A percentile compares a stretch with the other conserved stretches of the same genome.
Conservation (phyloP, 1,284 basidiomycete species). For the Pseudozyma hubeiensis region DNA sequence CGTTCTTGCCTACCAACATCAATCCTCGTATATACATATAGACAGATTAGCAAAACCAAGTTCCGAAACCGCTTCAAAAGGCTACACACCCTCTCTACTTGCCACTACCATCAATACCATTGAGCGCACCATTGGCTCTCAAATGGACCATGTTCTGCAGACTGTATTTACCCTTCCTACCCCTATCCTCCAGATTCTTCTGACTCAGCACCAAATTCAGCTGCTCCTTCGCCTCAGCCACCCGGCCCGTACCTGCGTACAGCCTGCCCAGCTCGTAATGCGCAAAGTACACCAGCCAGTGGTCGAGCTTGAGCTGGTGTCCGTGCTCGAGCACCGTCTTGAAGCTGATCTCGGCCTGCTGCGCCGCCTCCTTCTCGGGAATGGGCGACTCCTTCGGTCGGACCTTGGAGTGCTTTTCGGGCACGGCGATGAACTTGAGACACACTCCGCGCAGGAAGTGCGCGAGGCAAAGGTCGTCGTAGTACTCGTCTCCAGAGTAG, state of each 20-base stretch:
- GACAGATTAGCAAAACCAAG: neutral
- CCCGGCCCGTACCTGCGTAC: constrained; percentile 46
- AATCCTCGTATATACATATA: constrained; percentile 1
- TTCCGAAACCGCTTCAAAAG: neutral
- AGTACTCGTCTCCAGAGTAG: constrained; percentile 51
- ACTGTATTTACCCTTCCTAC: constrained; percentile 65
- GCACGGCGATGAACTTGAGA: constrained; percentile 65
- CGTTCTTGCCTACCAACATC: too few relatives aligned
- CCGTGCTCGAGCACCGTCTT: constrained; percentile 58
- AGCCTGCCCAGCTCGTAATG: constrained; percentile 67
- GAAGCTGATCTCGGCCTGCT: constrained; percentile 60
- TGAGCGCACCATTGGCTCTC: constrained; percentile 62
- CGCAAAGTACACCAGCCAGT: constrained; percentile 67
- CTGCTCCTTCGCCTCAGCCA: constrained; percentile 52
- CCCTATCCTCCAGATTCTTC: constrained; percentile 62
- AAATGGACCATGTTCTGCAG: constrained; percentile 68
- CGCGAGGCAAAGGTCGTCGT: constrained; percentile 65
- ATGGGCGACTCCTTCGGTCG: constrained; percentile 50
- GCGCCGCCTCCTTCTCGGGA: constrained; percentile 55
- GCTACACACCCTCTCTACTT: constrained; percentile 12
- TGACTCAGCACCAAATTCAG: constrained; percentile 59
- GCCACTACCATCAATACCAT: constrained; percentile 41
- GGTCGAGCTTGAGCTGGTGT: constrained; percentile 55
- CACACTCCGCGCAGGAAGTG: constrained; percentile 67
- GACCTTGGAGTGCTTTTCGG: constrained; percentile 61